Percentiles rank a stretch among this genome's conserved stretches.
phyloP scores from a whole-genome alignment of 2,329 filamentous ascomycete species.

The Aureobasidium pullulans region DNA sequence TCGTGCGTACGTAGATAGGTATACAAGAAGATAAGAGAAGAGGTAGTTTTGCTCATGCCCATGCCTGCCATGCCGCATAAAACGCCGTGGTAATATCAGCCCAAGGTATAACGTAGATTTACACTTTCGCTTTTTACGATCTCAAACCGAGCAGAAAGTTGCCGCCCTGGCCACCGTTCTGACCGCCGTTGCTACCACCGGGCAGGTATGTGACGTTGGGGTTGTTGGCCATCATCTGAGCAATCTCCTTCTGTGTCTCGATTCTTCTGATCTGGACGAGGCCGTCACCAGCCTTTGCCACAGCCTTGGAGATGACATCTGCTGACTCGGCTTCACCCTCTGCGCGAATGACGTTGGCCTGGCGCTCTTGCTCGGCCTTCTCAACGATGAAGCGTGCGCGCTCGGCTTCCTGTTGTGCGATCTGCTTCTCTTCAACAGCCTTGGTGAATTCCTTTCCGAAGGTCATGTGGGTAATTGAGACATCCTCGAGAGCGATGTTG shows the following conservation, averaged over 20 bases:
- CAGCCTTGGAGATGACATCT: conserved; percentile 88
- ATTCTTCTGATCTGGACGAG: conserved; percentile 95
- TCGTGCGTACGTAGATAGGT: conserved; percentile 7
- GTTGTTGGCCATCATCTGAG: conserved; percentile 78
- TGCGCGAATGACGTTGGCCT: conserved; percentile 95
- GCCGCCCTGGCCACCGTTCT: conserved; percentile 42
- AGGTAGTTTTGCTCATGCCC: conserved; percentile 12
- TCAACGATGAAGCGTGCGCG: conserved; percentile 96
- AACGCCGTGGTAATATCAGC: conserved; percentile 9
- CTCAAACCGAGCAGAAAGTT: conserved; percentile 62
- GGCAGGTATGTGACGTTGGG: conserved; percentile 95
- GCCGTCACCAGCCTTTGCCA: conserved; percentile 87
- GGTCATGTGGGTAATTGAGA: conserved; percentile 99
- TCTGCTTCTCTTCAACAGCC: conserved; percentile 99
- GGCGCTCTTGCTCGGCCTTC: conserved; percentile 95
- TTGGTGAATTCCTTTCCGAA: conserved; percentile 98
- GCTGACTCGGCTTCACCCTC: conserved; percentile 97
- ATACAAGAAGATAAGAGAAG: conserved; percentile 13
- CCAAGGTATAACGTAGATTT: conserved; percentile 1
- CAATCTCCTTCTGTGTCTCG: conserved; percentile 93
- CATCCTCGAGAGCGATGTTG: conserved; percentile 98
- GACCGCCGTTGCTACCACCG: conserved; percentile 51
- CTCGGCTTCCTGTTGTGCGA: conserved; percentile 97
- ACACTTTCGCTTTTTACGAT: conserved; percentile 28
- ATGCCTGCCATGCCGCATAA: conserved; percentile 12